Conservation (phyloP, 2,329 filamentous ascomycete genomes). For the Colletotrichum acutatum region DNA sequence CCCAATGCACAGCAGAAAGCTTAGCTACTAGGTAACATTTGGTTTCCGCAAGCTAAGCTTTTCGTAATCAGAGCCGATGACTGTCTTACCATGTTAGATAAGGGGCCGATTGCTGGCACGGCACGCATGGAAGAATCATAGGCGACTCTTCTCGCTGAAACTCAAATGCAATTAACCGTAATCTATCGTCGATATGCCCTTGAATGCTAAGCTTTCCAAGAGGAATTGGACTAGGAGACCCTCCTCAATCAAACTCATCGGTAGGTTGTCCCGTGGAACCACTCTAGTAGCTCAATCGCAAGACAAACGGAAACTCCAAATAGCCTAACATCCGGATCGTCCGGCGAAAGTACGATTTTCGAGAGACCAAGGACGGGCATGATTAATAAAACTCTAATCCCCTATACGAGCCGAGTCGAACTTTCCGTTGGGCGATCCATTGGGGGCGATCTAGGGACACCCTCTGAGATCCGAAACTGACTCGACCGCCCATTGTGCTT, state of each 20-base stretch:
- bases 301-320: no score
- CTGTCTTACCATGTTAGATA: no score
- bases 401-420: not conserved
- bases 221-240: not conserved
- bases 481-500: not conserved
- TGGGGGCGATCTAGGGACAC: not conserved
- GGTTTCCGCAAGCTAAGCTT: no score
- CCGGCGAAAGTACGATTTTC: not conserved
- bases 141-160: not conserved
- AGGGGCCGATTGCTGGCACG: no score
- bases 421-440: not conserved
- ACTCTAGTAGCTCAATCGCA: no score
- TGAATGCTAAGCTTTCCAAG: not conserved
- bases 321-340: not conserved
- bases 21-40: not conserved
- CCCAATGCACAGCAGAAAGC: not conserved
- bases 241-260: not conserved
- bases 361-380: not conserved
- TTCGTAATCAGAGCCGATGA: no score
- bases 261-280: not conserved
- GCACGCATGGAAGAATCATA: not conserved
- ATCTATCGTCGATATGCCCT: not conserved
- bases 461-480: not conserved
- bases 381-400: not conserved
- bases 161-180: not conserved